These are phyloP conservation scores for Xylaria hypoxylon DNA, from an alignment of 2,329 filamentous ascomycete genomes.

Conservation along the genomic window DNA sequence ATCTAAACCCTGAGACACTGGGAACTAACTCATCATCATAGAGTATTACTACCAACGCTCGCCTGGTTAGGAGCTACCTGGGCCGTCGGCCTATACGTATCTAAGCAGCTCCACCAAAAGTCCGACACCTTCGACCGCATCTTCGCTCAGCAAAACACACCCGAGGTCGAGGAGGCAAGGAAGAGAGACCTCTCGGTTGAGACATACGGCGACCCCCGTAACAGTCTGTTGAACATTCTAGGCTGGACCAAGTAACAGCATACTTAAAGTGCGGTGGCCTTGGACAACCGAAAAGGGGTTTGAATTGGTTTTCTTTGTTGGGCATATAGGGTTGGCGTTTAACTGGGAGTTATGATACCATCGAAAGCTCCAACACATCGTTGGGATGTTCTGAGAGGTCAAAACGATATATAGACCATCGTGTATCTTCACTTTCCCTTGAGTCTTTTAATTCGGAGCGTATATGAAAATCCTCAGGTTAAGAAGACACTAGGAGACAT, in stretches of 20 bases:
- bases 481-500: background rate
- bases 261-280: background rate
- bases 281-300: background rate
- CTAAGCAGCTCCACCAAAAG: conserved; percentile 41
- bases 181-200: conserved; percentile 45
- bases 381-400: conserved; percentile 6
- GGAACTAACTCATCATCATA: conserved; percentile 17
- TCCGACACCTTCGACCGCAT: conserved; percentile 45
- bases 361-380: background rate
- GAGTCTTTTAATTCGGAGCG: background rate
- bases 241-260: conserved; percentile 46
- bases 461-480: background rate
- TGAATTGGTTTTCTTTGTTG: conserved; percentile 22
- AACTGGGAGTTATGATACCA: conserved; percentile 3
- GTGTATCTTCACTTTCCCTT: background rate
- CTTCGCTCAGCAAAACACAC: conserved; percentile 50
- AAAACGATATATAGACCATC: conserved; percentile 14
- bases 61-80: conserved; percentile 38
- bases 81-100: conserved; percentile 45
- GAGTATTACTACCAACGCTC: conserved; percentile 30
- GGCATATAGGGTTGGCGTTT: conserved; percentile 29
- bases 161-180: conserved; percentile 47
- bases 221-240: conserved; percentile 49
- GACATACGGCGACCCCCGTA: conserved; percentile 48
- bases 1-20: background rate